Percentiles rank a stretch among this genome's conserved stretches.
These are phyloP conservation scores for Kodamaea restingae DNA, from an alignment of 805 yeast genomes.

Conservation along the genomic window DNA sequence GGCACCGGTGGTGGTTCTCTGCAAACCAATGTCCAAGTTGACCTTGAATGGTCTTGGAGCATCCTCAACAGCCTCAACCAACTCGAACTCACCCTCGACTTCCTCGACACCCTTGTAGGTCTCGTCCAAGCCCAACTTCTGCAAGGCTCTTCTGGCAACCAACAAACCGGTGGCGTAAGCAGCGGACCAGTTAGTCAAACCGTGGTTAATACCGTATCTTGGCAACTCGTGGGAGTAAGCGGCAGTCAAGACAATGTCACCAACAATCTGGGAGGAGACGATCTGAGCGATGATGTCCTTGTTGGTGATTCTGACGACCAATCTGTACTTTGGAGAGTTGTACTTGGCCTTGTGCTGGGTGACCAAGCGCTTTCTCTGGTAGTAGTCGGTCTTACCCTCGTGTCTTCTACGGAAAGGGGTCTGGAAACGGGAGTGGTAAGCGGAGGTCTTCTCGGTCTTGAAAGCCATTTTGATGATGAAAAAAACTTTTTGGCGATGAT, in stretches of 20 bases:
- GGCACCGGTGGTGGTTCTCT: constrained; percentile 99
- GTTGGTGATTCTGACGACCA: constrained; percentile 99
- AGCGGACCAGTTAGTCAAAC: constrained; percentile 99
- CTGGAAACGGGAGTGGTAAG: constrained; percentile 99
- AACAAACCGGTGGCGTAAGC: constrained; percentile 98
- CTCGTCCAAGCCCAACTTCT: constrained; percentile 97
- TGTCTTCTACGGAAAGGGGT: constrained; percentile 99
- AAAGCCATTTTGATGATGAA: constrained; percentile 59
- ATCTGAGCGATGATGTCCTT: constrained; percentile 98
- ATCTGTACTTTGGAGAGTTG: constrained; percentile 99
- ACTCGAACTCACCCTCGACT: constrained; percentile 97
- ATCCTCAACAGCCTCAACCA: constrained; percentile 98
- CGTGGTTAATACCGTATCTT: constrained; percentile 94
- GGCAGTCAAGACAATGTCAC: constrained; percentile 93
- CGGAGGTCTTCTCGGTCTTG: constrained; percentile 74
- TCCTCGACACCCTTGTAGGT: constrained; percentile 98
- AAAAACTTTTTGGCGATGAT: not conserved
- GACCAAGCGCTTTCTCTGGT: constrained; percentile 99
- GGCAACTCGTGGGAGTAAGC: constrained; percentile 99
- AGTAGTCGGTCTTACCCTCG: constrained; percentile 99
- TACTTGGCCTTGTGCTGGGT: constrained; percentile 99
- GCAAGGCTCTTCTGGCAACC: constrained; percentile 98
- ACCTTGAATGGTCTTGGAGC: constrained; percentile 99
- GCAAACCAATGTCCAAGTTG: constrained; percentile 97
- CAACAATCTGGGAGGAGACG: constrained; percentile 92